Conservation (phyloP, 2,329 filamentous ascomycete species). For the Furcasterigmium furcatum region DNA sequence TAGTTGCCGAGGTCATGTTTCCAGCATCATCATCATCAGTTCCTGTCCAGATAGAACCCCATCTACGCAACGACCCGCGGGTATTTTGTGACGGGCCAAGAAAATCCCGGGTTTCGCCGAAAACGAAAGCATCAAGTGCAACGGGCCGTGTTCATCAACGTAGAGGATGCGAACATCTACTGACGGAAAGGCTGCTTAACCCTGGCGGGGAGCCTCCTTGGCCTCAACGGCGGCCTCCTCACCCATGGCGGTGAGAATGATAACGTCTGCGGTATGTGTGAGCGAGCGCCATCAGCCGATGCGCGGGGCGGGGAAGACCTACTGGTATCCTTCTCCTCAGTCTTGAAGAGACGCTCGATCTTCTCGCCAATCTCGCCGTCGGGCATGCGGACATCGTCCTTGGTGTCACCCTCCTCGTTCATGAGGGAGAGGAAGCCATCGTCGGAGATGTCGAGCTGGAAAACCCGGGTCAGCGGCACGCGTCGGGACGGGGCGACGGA, state of each 20-base stretch:
- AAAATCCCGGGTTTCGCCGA: constrained; percentile 18
- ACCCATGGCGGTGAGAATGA: constrained; percentile 92
- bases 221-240: constrained; percentile 89
- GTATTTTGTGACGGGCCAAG: constrained; percentile 30
- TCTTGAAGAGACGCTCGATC: constrained; percentile 75
- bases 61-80: constrained; percentile 37
- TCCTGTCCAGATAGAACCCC: constrained; percentile 38
- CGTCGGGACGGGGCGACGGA: constrained; percentile 2
- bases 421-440: constrained; percentile 95
- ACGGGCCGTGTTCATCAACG: constrained; percentile 3
- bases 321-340: constrained; percentile 93
- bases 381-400: constrained; percentile 93
- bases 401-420: constrained; percentile 78
- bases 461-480: neutral
- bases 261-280: constrained; percentile 61
- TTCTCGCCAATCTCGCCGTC: constrained; percentile 86
- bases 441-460: constrained; percentile 84
- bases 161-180: constrained; percentile 13
- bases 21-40: constrained; percentile 38
- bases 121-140: neutral
- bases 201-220: constrained; percentile 76
- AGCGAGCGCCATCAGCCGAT: neutral
- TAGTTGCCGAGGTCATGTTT: constrained; percentile 26
- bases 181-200: neutral
- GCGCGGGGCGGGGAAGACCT: constrained; percentile 55